Base-by-base conservation (phyloP, 441 rosid species). In the Breynia disticha region DNA sequence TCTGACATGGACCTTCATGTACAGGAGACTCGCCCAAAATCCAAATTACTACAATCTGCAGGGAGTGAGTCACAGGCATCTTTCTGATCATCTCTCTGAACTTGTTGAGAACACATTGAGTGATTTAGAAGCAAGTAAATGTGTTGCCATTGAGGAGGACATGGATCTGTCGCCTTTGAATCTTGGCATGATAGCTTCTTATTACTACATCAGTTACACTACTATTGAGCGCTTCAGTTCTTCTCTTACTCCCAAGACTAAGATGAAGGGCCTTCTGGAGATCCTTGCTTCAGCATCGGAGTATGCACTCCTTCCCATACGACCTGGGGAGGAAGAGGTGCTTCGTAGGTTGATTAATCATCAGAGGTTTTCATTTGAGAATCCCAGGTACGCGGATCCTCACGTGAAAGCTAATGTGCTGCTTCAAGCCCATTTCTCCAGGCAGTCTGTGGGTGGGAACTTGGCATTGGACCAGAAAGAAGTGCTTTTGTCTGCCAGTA, bases 41-140 rank as follows among this genome's bases (percentile, higher is more conserved):
- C 99, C 97, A 38, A 89, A 93, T 67, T 93, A 82, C 78, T 93
- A 89, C 79, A 81, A 89, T 69, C 97, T 93, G 42, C 98, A 86
- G 76, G 96, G 96, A 50, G 87, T 85, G 16, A 77, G 88, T 74
- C 88, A 84, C 63, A 76, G 90, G 78, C 99, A 93, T 80, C 90
- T 93, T 28, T 93, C 99, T 39, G 99, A 93, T 75, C 96, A 93
- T 76, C 93, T 86, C 19, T 93, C 97, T 0, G 97, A 84, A 79
- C 90, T 89, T 48, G 93, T 86, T 50, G 99, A 89, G 78, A 79
- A 76, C 63, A 86, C 97, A 28, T 62, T 86, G 73, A 72, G 75
- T 66, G 84, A 84, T 64, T 66, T 93, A 72, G 95, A 89, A 60
- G 84, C 93, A 12, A 80, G 97, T 66, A 86, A 81, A 60, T 93